Conservation (phyloP, 176 grass and related monocot species). For the Musa acuminata region DNA sequence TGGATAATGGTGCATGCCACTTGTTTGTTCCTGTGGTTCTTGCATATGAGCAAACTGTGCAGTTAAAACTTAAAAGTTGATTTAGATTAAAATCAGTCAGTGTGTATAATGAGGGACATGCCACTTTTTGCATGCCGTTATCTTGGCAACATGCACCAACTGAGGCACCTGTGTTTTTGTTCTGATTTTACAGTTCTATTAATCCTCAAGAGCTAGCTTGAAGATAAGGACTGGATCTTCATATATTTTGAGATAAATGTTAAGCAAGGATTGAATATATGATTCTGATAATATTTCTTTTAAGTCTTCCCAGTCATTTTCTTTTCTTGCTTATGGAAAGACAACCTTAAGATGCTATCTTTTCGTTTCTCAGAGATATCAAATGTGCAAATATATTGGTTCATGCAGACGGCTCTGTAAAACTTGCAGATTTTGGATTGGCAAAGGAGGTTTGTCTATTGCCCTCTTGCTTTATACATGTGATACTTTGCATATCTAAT, state of each 20-base stretch:
- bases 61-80: too few species aligned
- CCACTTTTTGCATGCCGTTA: too few species aligned
- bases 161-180: neutral
- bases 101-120: too few species aligned
- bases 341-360: neutral
- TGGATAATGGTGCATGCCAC: neutral
- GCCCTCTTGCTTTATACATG: neutral
- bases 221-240: neutral
- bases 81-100: too few species aligned
- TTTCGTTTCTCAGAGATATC: slow-evolving; percentile 67
- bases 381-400: slow-evolving; percentile 98
- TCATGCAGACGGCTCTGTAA: slow-evolving; percentile 96
- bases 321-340: neutral
- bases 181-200: neutral
- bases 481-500: neutral
- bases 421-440: slow-evolving; percentile 96
- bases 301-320: neutral
- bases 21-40: neutral
- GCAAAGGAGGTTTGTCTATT: slow-evolving; percentile 74
- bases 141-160: neutral
- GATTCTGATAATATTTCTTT: neutral
- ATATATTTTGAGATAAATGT: neutral
- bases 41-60: neutral
- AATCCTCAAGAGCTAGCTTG: neutral
- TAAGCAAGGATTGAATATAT: neutral